Percentiles rank a stretch among this genome's conserved stretches.
These are phyloP conservation scores for Angomonas deanei DNA, from an alignment of 208 protist species.

Conservation along the genomic window DNA sequence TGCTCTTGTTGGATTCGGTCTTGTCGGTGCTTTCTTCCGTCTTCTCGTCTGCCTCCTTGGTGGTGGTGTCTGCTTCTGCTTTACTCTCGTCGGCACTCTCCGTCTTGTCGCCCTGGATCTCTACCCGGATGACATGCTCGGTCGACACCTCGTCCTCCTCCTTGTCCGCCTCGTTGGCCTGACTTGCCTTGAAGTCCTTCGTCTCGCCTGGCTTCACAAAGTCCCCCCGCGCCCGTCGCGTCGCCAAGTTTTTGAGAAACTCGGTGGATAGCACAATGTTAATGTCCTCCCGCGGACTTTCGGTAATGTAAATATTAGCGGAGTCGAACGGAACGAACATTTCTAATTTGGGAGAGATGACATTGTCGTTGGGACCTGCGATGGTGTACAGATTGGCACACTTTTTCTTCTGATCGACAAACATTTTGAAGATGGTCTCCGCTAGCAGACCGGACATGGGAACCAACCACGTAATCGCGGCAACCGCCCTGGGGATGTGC, in stretches of 20 bases:
- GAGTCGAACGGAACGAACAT: slow-evolving; percentile 42
- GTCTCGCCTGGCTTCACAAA: neutral
- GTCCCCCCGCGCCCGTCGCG: neutral
- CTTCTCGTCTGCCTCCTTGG: neutral
- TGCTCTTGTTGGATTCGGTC: too few relatives aligned
- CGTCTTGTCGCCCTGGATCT: neutral
- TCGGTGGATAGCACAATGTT: neutral
- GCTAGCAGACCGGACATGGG: slow-evolving; percentile 53
- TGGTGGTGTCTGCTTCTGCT: neutral
- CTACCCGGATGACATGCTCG: neutral
- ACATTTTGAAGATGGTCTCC: slow-evolving; percentile 57
- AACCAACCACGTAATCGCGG: slow-evolving; percentile 21
- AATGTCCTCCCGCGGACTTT: neutral
- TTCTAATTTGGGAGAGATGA: slow-evolving; percentile 48
- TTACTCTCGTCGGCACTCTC: neutral
- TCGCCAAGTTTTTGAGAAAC: neutral
- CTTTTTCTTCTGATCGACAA: slow-evolving; percentile 43
- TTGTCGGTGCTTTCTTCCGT: slow-evolving; percentile 3
- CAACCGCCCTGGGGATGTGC: slow-evolving; percentile 8
- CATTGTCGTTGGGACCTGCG: slow-evolving; percentile 50
- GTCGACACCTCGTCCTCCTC: neutral
- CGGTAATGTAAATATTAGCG: slow-evolving; percentile 11
- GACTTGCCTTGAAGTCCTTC: neutral
- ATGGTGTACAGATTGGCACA: slow-evolving; percentile 54
- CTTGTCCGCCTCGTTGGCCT: neutral